Conservation (phyloP, 2,329 filamentous ascomycete genomes). For the Orbilia oligospora region DNA sequence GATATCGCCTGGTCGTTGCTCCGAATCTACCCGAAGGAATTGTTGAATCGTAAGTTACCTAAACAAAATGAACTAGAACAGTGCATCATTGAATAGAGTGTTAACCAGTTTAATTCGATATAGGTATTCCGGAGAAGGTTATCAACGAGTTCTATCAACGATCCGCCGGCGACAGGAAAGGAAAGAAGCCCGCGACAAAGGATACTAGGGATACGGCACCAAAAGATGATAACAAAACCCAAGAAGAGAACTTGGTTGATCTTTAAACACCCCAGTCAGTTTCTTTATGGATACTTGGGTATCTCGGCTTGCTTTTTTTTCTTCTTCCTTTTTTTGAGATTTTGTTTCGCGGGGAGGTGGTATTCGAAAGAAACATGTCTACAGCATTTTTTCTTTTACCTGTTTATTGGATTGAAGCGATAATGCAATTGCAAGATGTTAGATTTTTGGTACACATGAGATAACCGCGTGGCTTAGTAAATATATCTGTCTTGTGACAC, state of each 20-base stretch:
- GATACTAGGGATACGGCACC: conserved; percentile 67
- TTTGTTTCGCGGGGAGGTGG: conserved; percentile 25
- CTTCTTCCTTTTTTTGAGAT: conserved; percentile 2
- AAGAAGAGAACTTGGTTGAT: conserved; percentile 75
- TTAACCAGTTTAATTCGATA: conserved; percentile 6
- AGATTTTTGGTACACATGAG: conserved; percentile 36
- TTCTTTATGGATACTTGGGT: conserved; percentile 8
- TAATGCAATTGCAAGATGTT: conserved; percentile 51
- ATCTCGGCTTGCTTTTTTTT: conserved; percentile 21
- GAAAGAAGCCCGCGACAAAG: conserved; percentile 68
- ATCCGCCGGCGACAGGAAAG: conserved; percentile 74
- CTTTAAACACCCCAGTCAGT: conserved; percentile 29
- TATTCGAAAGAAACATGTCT: conserved; percentile 38
- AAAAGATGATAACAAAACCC: conserved; percentile 68
- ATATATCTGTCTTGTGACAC: conserved; percentile 8
- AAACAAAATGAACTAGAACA: conserved; percentile 64
- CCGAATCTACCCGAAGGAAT: conserved; percentile 96
- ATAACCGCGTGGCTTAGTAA: not conserved
- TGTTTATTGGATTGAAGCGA: conserved; percentile 54
- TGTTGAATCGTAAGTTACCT: conserved; percentile 81
- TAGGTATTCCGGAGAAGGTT: conserved; percentile 80
- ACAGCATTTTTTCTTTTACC: conserved; percentile 36
- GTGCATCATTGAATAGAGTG: not conserved
- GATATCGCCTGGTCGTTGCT: conserved; percentile 97
- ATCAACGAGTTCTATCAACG: conserved; percentile 87